Percentiles rank a stretch among this genome's conserved stretches.
phyloP scores from a whole-genome alignment of 495 filamentous ascomycete species.

The Neurospora sp. region DNA sequence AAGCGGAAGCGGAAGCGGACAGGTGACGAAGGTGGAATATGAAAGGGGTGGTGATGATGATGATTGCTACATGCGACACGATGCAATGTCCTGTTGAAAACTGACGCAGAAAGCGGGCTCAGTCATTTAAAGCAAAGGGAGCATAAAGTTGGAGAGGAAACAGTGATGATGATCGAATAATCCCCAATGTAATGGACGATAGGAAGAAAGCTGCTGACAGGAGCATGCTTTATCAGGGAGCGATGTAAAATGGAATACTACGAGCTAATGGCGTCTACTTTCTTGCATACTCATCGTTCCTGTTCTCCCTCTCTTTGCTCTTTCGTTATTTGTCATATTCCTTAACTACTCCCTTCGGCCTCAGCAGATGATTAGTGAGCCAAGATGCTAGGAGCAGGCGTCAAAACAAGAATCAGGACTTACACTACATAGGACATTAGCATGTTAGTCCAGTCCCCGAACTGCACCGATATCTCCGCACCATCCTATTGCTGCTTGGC shows the following conservation, averaged over 20 bases:
- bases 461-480: neutral
- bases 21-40: constrained; percentile 10
- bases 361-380: neutral
- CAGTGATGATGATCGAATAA: neutral
- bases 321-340: neutral
- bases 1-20: constrained; percentile 2
- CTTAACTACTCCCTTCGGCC: neutral
- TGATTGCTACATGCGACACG: neutral
- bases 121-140: neutral
- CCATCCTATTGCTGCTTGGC: neutral
- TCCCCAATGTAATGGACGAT: neutral
- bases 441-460: neutral
- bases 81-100: neutral
- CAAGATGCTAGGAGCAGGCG: neutral
- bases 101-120: neutral
- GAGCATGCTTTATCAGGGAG: neutral
- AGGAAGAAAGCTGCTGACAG: neutral
- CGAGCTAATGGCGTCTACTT: neutral
- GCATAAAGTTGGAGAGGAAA: neutral
- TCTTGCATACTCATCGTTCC: neutral
- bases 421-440: neutral
- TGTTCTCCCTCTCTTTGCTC: neutral
- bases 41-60: neutral
- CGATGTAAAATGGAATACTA: neutral
- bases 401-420: neutral